Conservation (phyloP, 164 flowering plant species). For the Euptelea pleiosperma region DNA sequence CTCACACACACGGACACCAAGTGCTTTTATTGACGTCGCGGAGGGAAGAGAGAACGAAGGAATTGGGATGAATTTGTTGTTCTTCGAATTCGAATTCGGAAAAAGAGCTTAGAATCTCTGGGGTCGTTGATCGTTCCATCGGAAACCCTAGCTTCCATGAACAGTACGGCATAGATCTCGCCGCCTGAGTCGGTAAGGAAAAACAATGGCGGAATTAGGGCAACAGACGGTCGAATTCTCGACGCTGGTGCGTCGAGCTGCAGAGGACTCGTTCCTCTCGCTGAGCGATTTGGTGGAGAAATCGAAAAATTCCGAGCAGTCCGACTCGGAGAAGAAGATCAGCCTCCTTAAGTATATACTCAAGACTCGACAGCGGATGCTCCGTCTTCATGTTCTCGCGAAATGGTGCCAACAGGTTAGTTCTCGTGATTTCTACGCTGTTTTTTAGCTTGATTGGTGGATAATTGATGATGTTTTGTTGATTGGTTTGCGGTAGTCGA, state of each 20-base stretch:
- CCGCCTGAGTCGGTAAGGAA: not conserved
- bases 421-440: not conserved
- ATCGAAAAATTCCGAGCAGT: constrained; percentile 51
- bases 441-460: no score
- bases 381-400: constrained; percentile 83
- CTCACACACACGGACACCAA: no score
- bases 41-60: no score
- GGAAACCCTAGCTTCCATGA: constrained; percentile 8
- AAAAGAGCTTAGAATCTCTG: not conserved
- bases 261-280: constrained; percentile 78
- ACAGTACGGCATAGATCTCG: constrained; percentile 3
- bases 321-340: constrained; percentile 89
- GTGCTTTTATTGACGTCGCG: no score
- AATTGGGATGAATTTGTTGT: not conserved
- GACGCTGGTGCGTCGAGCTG: constrained; percentile 65
- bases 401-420: constrained; percentile 96
- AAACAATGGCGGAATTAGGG: constrained; percentile 79
- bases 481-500: not conserved
- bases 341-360: constrained; percentile 64
- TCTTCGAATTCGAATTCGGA: not conserved
- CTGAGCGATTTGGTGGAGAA: constrained; percentile 82
- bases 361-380: constrained; percentile 96
- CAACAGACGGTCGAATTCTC: constrained; percentile 88
- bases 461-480: not conserved
- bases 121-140: no score